Evolutionary conservation across 2,329 filamentous ascomycete species (phyloP), one percentile per base, ranked within the genome.

Genomic region (Fusarium duplospermum): DNA sequence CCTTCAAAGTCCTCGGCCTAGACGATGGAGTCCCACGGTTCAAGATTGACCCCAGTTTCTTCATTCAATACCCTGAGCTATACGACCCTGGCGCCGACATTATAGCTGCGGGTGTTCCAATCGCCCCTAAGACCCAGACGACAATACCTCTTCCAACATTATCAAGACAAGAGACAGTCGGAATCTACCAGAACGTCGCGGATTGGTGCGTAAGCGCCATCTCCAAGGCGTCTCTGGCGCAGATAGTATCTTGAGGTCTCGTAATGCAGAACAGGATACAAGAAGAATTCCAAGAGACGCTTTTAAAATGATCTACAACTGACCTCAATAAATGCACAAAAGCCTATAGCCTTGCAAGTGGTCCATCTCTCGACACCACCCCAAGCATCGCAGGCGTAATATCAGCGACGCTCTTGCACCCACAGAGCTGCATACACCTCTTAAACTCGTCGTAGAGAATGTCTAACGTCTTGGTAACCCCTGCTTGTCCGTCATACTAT

Each of bases 391-490:
- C 59, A 18, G 60, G 52, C 0, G 59, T 63, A 13, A 67, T 67
- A 18, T 67, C 42, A 10, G 59, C 52, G 24, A 63, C 13, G 7
- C 6, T 67, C 3, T 24, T 58, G 27, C 65, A 67, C 3, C 65
- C 65, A 20, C 50, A 52, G 2, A 67, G 27, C 47, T 59, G 59
- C 65, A 67, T 67, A 24, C 65, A 67, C 18, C 52, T 7, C n/a
- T 63, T 63, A 9, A 67, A 67, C 29, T 64, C 65, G 4, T 11
- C 31, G 61, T 47, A 67, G 20, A 68, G 16, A 11, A 68, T 68
- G 1, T 68, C 61, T 5, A 68, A 11, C 16, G 27, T 40, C 42
- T 60, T 60, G 2, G 20, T 20, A 8, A 68, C 66, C 7, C 66
- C 66, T n/a, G 42, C 54, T 20, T 64, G 54, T 6, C 66, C 66